Percentiles rank a stretch among this genome's conserved stretches.
Evolutionary conservation across 2,329 filamentous ascomycete genomes (phyloP).

Genomic region (Delphinella strobiligena): DNA sequence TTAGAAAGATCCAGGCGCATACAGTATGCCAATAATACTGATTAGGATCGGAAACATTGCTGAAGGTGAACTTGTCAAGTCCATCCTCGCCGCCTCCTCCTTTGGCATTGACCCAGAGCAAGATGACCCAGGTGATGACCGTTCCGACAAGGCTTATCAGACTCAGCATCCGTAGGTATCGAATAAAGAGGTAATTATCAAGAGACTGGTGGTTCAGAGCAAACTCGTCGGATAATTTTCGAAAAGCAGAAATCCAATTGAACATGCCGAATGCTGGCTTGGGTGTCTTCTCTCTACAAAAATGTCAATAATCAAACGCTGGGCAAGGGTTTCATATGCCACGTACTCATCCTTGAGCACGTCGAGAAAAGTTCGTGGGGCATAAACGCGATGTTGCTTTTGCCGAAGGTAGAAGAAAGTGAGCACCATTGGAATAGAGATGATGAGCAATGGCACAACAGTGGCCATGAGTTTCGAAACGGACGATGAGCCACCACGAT

Average conservation of each 20-base stretch:
- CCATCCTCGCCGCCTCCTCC: constrained; percentile 12
- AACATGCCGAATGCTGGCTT: constrained; percentile 32
- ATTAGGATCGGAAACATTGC: constrained; percentile 25
- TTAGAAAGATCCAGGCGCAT: constrained; percentile 30
- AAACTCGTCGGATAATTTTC: constrained; percentile 28
- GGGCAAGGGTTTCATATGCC: not conserved
- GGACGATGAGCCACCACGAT: constrained; percentile 4
- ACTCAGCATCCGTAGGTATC: constrained; percentile 33
- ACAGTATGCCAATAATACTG: constrained; percentile 31
- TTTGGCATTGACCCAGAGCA: constrained; percentile 35
- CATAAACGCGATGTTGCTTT: constrained; percentile 28
- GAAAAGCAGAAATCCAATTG: constrained; percentile 38
- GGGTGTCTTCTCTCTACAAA: constrained; percentile 33
- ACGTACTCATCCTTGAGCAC: constrained; percentile 9
- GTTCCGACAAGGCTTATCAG: constrained; percentile 31
- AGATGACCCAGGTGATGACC: constrained; percentile 32
- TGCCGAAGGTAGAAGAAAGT: constrained; percentile 35
- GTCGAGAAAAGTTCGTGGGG: constrained; percentile 17
- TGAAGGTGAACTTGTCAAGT: constrained; percentile 19
- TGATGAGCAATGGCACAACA: constrained; percentile 33
- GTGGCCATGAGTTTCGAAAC: constrained; percentile 29
- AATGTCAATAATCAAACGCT: constrained; percentile 4
- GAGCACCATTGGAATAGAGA: constrained; percentile 31
- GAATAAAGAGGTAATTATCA: constrained; percentile 36
- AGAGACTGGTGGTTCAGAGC: constrained; percentile 33